Base-by-base conservation (phyloP, 306 rosid species). In the Coriaria nepalensis region DNA sequence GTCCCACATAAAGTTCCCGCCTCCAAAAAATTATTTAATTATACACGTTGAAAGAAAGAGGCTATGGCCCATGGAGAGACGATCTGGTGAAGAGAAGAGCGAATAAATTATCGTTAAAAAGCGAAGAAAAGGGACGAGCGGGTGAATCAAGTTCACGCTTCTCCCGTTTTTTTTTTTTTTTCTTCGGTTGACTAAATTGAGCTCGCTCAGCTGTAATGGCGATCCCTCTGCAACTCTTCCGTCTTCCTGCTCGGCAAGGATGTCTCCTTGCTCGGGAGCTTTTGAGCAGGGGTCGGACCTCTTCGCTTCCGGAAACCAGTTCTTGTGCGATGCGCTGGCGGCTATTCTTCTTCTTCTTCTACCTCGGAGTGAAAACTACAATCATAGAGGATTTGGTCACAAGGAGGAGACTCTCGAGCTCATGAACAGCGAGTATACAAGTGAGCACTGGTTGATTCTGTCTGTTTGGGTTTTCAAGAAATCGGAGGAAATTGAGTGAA, bases 401-500 rank as follows among this genome's bases (percentile, higher is more conserved):
- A 82, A 90, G 72, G 87, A 85, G 13, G 98, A 69, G 68, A 90
- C 95, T 12, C 78, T 82, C 33, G 60, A 74, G 67, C 95, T 85
- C 56, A 85, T 90, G 87, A 75, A 73, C 68, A 81, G 87, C 65
- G 96, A 90, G 56, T 90, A 79, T 61, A 79, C 98, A 33, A 85
- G 98, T 85, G 65, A 52, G 73, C 33, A 40, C 10, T 10, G 32
- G 4, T 38, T 52, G 20, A 13, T 7, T 53, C 60, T 43, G 42
- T 36, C 33, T 33, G 43, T 11, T 55, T 41, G 49, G 12, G 7
- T 43, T 33, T 37, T 34, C 8, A 13, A 43, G 50, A 1, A 20
- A 20, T 20, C 29, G 29, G 29, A 20, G 29, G 29, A 20, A 20
- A 20, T 20, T 20, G 3, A 20, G 29, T 20, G 1, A 3, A 20